phyloP scores from a whole-genome alignment of 2,329 filamentous ascomycete genomes.

The Sporothrix pseudoabietina region DNA sequence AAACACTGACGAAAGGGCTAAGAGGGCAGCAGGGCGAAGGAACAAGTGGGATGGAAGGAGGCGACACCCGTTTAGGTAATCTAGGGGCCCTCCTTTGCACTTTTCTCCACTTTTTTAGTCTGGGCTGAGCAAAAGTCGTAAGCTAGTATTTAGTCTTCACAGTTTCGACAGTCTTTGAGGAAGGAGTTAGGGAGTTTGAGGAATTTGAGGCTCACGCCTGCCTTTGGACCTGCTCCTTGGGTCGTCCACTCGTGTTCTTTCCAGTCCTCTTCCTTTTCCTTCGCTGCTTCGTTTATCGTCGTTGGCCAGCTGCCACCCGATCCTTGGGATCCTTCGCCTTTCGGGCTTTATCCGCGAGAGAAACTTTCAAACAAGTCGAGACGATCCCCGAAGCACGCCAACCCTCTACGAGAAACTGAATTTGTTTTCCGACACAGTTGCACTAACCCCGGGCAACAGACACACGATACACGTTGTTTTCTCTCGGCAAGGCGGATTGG shows the following conservation, averaged over 20 bases:
- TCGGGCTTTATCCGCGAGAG: conserved; percentile 10
- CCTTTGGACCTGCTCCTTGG: conserved; percentile 9
- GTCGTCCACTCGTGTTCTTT: background rate
- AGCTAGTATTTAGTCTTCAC: too few species aligned
- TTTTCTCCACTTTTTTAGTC: background rate
- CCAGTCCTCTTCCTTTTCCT: background rate
- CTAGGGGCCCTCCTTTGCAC: background rate
- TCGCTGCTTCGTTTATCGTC: background rate
- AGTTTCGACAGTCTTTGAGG: background rate
- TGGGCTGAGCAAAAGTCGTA: background rate
- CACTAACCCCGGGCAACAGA: conserved; percentile 18
- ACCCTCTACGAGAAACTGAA: background rate
- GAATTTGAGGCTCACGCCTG: background rate
- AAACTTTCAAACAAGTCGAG: background rate
- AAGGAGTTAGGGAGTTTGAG: too few species aligned
- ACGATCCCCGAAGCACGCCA: background rate
- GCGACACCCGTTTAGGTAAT: background rate
- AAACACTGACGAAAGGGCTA: conserved; percentile 15
- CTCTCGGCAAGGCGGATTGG: conserved; percentile 21
- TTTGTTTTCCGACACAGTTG: background rate
- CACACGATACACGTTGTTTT: background rate
- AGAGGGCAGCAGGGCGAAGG: background rate
- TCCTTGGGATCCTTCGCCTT: background rate
- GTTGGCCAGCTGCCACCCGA: background rate
- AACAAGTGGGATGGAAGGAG: background rate